phyloP scores from a whole-genome alignment of 192 early-diverging fungal species.

The Coemansia sp. region DNA sequence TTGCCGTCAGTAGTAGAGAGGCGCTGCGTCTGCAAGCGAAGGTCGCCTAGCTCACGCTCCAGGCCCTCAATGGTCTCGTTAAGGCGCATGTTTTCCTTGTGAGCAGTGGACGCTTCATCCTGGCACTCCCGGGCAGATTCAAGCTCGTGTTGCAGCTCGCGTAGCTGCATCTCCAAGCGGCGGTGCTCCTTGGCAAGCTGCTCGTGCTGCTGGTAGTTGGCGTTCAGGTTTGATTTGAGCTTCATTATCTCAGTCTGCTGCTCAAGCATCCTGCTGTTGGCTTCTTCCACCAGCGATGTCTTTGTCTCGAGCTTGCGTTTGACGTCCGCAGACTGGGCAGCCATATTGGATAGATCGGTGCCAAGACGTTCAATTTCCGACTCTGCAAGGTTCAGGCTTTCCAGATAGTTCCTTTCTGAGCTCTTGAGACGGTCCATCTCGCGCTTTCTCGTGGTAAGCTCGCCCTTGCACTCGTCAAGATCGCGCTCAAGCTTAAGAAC shows the following conservation, averaged over 20 bases:
- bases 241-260: conserved; percentile 31
- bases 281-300: conserved; percentile 13
- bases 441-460: conserved; percentile 48
- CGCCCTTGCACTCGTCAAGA: conserved; percentile 41
- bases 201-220: conserved; percentile 36
- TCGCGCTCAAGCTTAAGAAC: conserved; percentile 25
- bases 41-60: conserved; percentile 33
- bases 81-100: conserved; percentile 31
- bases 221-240: conserved; percentile 22
- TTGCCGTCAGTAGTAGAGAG: neutral
- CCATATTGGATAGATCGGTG: conserved; percentile 29
- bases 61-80: conserved; percentile 28
- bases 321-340: conserved; percentile 25
- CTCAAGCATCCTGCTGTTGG: conserved; percentile 24
- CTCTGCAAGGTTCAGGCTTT: conserved; percentile 35
- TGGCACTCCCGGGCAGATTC: conserved; percentile 23
- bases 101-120: conserved; percentile 17
- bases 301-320: conserved; percentile 40
- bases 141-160: conserved; percentile 37
- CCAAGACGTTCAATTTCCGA: conserved; percentile 35
- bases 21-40: conserved; percentile 16
- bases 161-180: conserved; percentile 26
- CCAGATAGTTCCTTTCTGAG: conserved; percentile 15
- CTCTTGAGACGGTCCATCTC: conserved; percentile 46
- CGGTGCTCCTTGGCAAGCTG: conserved; percentile 25